Evolutionary conservation across 2,329 filamentous ascomycete species (phyloP), one percentile per base, ranked within the genome.

Genomic region (Phyllosticta ampelicida): DNA sequence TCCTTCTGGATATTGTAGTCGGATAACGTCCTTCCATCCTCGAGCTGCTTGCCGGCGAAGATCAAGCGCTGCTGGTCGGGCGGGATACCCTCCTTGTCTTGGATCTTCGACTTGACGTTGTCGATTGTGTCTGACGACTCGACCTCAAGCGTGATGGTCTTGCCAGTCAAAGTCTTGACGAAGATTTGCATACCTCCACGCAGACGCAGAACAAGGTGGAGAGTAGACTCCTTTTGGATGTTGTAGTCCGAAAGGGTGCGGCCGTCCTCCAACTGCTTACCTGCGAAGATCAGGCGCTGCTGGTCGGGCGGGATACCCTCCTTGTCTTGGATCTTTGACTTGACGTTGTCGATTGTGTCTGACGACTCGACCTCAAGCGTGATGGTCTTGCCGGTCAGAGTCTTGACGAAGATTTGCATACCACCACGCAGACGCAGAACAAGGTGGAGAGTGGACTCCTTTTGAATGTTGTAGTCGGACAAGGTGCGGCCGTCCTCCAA

Each of bases 1-100:
- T 85, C 82, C 78, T 83, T 82, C 74, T 97, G 92, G 52, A 96
- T 96, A 78, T 96, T 96, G 84, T 96, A 96, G 72, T 96, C 92
- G 54, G 84, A 87, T 0, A 96, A 79, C 0, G 91, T 96, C 21
- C 91, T 88, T 53, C 91, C 91, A 66, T 96, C 90, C 72, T 96
- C 90, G 1, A 96, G 77, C 74, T 96, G 90, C 83, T 96, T 96
- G 61, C 90, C 90, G 52, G 90, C 90, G 63, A 95, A 95, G 70
- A 96, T 95, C 11, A 96, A 77, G 67, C 91, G 90, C 76, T 96
- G 91, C 74, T 96, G 91, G 74, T 96, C 91, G 1, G 91, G 91
- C 0, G 91, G 91, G 57, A 96, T 96, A 21, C 91, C 91, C 75
- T 86, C 83, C 75, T 86, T 86, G 63, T 84, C 81, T 70, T 86